Conservation (phyloP, 768 basidiomycete species). For the Amanita thiersii region DNA sequence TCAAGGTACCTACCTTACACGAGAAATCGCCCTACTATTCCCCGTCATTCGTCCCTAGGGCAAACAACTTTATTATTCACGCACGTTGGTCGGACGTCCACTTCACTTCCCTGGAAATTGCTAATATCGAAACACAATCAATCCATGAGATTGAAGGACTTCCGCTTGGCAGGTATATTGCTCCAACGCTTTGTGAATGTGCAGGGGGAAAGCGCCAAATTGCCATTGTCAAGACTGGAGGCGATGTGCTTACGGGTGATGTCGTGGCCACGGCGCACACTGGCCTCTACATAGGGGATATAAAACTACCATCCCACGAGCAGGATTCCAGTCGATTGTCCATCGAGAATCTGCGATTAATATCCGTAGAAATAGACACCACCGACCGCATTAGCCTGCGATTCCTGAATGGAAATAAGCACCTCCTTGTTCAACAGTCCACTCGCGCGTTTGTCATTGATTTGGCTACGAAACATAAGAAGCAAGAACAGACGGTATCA, state of each 20-base stretch:
- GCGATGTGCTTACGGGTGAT: conserved; percentile 51
- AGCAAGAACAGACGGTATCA: conserved; percentile 33
- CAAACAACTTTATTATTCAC: conserved; percentile 47
- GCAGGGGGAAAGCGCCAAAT: conserved; percentile 33
- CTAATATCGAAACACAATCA: conserved; percentile 35
- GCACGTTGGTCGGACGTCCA: conserved; percentile 59
- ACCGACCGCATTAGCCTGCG: conserved; percentile 39
- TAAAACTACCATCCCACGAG: conserved; percentile 44
- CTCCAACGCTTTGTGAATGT: conserved; percentile 46
- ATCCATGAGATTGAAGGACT: conserved; percentile 46
- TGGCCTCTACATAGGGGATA: conserved; percentile 58
- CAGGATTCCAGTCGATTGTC: conserved; percentile 20
- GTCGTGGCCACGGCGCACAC: conserved; percentile 55
- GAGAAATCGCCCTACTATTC: conserved; percentile 51
- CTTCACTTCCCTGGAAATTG: conserved; percentile 61
- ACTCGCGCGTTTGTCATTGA: conserved; percentile 41
- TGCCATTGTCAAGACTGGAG: conserved; percentile 58
- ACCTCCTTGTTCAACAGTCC: conserved; percentile 54
- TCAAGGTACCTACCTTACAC: conserved; percentile 41
- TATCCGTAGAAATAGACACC: conserved; percentile 42
- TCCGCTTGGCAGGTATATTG: conserved; percentile 59
- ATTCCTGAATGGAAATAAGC: conserved; percentile 45
- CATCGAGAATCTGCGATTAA: conserved; percentile 39
- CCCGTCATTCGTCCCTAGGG: conserved; percentile 52
- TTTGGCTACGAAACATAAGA: too few relatives aligned